These are phyloP conservation scores for Tetrapyrgos nigripes DNA, from an alignment of 1,284 basidiomycete species.

Conservation along the genomic window DNA sequence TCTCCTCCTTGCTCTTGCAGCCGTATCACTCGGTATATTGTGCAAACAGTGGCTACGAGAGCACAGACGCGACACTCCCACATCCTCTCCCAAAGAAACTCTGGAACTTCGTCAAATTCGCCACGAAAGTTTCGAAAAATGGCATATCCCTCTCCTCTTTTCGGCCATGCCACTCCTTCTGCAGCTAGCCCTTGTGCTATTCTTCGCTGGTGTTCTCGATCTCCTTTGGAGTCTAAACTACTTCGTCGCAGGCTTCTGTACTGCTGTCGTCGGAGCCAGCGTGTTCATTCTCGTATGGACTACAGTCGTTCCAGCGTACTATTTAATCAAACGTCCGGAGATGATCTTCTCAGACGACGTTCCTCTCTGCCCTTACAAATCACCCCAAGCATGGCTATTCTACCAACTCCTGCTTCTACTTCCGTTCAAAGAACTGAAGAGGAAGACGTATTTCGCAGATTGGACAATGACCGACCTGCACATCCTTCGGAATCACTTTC, in stretches of 20 bases:
- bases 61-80: conserved; percentile 13
- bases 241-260: conserved; percentile 23
- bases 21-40: conserved; percentile 35
- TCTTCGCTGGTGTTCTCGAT: conserved; percentile 29
- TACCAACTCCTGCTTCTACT: not conserved
- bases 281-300: conserved; percentile 23
- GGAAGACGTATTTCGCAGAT: not conserved
- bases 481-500: not conserved
- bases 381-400: conserved; percentile 14
- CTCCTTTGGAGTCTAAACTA: conserved; percentile 26
- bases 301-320: conserved; percentile 12
- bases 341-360: not conserved
- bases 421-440: not conserved
- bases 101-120: conserved; percentile 26
- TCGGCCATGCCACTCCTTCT: conserved; percentile 30
- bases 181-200: conserved; percentile 28
- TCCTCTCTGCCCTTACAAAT: conserved; percentile 12
- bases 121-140: conserved; percentile 26
- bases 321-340: not conserved
- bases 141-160: conserved; percentile 30
- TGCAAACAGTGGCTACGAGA: conserved; percentile 29
- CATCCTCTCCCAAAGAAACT: conserved; percentile 19
- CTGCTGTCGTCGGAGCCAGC: conserved; percentile 21
- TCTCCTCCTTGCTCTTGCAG: conserved; percentile 32
- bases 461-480: not conserved